Base-by-base conservation (phyloP, 148 eudicot genomes). In the Tetragonia tetragonoides region DNA sequence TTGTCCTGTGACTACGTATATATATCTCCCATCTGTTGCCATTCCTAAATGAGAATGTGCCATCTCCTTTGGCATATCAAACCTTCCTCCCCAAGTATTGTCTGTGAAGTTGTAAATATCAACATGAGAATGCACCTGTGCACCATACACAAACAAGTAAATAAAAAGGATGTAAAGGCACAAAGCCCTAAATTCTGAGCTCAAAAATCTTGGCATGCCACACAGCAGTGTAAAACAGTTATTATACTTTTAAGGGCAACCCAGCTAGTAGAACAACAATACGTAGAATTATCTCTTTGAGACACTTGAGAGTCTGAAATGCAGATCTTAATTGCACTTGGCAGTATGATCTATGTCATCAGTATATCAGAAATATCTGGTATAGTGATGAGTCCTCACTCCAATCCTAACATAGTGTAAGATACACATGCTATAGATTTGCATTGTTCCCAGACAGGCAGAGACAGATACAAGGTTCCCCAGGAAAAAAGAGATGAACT, bases 51-150 rank as follows among this genome's bases (percentile, higher is more conserved):
- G 99, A 60, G 99, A 96, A 90, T 96, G 99, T 37, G 98, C 98
- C 99, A 93, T 96, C 83, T 92, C 95, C 84, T 91, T 96, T 38
- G 99, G 99, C 99, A 96, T 96, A 83, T 90, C 95, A 83, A 96
- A 96, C 83, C 90, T 87, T 83, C 84, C 97, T 77, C 88, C 97
- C 99, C 99, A 96, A 34, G 91, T 85, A 77, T 96, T 96, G 76
- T 86, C 91, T 8, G 91, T 84, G 82, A 96, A 90, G 79, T 96
- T 96, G 89, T 93, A 96, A 40, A 96, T 76, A 78, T 96, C 95
- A 81, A 96, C 99, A 87, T 96, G 99, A 83, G 99, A 93, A 85
- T 96, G 97, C 80, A 96, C 98, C 98, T 96, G 84, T 10, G 56
- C 28, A n/a, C 41, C 72, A 77, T 10, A 76, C 23, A 79, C 4